Evolutionary conservation across 2,329 filamentous ascomycete genomes (phyloP), one percentile per base, ranked within the genome.

Genomic region (Paraconiothyrium brasiliense): DNA sequence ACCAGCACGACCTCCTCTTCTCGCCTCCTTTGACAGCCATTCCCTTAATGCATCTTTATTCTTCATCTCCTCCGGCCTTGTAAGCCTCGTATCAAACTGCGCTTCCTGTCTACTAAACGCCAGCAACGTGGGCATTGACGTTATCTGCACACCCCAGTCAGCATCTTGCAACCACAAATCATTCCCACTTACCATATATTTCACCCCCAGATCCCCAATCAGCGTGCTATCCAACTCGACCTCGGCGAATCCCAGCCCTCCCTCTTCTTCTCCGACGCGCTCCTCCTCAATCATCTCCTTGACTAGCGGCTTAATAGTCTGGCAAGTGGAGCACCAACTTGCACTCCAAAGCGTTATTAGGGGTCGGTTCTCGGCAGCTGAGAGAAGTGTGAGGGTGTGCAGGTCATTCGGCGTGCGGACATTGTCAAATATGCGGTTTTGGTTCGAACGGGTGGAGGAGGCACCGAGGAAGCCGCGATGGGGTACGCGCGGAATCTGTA

Each of bases 271-370:
- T 1, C 83, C 83, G 0, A 82, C 68, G 1, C 79, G 74, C 47
- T 83, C 81, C 34, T 79, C 72, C 55, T 81, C 76, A 32, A 85
- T 76, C 37, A 85, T 67, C 2, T 72, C 64, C n/a, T 70, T 71
- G 10, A 85, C 55, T 5, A 84, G 62, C 1, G 82, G 82, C 10
- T 78, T 76, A 5, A 84, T 73, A 10, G 72, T 68, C 27, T 79
- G 77, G 69, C 82, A 84, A 5, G 79, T 80, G 1, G 75, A 69
- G 62, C 81, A 83, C 80, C 82, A 85, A 3, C 79, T 79, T 2
- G 84, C 81, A 44, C 78, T 83, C 83, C 83, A 85, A 11, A 85
- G 71, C 0, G 84, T 85, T 48, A 85, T 78, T 0, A 85, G 70
- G 0, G 83, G 77, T 9, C 76, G 73, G 46, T 81, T 78, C 13